Evolutionary conservation across 2,329 filamentous ascomycete species (phyloP).

Genomic region (Colletotrichum horii): DNA sequence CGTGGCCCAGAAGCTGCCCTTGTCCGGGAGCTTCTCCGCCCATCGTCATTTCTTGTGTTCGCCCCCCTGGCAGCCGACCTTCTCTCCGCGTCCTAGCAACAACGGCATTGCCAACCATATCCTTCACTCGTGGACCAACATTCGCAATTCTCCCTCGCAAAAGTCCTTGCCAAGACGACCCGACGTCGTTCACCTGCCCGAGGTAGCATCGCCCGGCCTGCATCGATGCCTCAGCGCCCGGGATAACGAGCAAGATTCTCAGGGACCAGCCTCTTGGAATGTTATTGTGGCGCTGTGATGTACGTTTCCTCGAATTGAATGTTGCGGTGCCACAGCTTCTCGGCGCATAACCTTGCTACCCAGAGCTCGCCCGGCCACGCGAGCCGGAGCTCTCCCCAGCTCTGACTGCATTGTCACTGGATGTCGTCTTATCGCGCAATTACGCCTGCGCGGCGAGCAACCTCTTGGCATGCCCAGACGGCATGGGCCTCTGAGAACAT

Average conservation of each 20-base stretch:
- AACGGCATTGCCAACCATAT: not conserved
- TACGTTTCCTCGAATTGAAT: not conserved
- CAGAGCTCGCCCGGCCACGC: not conserved
- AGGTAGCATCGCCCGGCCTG: constrained; percentile 15
- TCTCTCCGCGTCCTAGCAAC: not conserved
- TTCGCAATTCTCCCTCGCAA: not conserved
- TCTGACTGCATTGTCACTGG: not conserved
- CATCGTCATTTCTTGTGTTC: not conserved
- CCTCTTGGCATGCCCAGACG: constrained; percentile 7
- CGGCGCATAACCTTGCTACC: not conserved
- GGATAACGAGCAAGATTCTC: not conserved
- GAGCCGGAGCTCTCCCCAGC: not conserved
- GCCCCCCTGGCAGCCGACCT: not conserved
- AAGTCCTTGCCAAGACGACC: constrained; percentile 16
- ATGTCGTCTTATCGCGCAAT: constrained; percentile 20
- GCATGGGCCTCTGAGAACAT: not conserved
- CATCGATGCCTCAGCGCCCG: constrained; percentile 7
- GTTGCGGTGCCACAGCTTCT: not conserved
- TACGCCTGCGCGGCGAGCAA: not conserved
- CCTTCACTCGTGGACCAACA: not conserved
- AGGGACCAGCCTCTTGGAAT: not conserved
- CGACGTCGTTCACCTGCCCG: constrained; percentile 11
- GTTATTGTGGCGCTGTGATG: not conserved
- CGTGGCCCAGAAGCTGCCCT: not conserved
- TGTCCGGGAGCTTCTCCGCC: not conserved